phyloP scores from a whole-genome alignment of 73 alveolate species.

The Paramecium bursaria region DNA sequence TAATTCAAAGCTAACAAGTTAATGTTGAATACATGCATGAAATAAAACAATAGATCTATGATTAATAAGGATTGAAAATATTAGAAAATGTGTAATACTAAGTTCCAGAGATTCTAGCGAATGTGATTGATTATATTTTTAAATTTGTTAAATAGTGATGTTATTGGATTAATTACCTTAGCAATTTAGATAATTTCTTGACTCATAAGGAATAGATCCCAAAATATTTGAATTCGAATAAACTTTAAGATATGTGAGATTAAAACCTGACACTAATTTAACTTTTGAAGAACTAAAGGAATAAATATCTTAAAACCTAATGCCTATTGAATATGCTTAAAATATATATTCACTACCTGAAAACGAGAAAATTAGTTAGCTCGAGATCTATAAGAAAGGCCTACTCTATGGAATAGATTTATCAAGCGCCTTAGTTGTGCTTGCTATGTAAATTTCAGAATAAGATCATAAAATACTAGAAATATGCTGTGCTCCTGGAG shows the following conservation, averaged over 20 bases:
- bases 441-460: slow-evolving; percentile 13
- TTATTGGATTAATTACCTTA: slow-evolving; percentile 27
- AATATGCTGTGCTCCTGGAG: slow-evolving; percentile 75
- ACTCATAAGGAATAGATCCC: neutral
- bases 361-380: slow-evolving; percentile 38
- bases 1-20: no score
- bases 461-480: slow-evolving; percentile 50
- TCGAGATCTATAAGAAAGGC: slow-evolving; percentile 55
- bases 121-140: no score
- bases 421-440: slow-evolving; percentile 63
- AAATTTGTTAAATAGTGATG: no score
- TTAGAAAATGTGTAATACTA: no score
- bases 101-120: no score
- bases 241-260: slow-evolving; percentile 46
- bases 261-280: slow-evolving; percentile 38
- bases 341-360: slow-evolving; percentile 54
- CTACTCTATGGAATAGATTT: slow-evolving; percentile 66
- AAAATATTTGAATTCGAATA: slow-evolving; percentile 40
- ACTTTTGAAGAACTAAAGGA: slow-evolving; percentile 35
- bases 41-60: no score
- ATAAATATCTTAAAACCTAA: neutral
- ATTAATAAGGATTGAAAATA: no score
- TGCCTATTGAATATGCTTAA: slow-evolving; percentile 37
- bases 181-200: slow-evolving; percentile 11
- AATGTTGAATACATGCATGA: no score